These are phyloP conservation scores for Phytophthora boehmeriae DNA, from an alignment of 352 stramenopile genomes.

Conservation along the genomic window DNA sequence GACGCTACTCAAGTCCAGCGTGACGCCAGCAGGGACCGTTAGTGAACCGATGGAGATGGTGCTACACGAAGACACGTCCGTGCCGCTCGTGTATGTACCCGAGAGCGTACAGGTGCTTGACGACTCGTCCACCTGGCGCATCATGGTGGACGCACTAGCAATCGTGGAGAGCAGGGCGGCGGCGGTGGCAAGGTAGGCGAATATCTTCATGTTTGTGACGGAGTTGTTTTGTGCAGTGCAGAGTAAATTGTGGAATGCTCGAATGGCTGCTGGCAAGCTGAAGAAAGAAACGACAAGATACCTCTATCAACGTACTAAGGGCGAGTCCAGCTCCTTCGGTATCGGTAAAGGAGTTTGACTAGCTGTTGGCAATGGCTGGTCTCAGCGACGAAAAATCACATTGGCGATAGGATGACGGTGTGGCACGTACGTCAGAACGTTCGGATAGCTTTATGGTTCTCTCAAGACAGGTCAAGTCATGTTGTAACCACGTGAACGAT, in stretches of 20 bases:
- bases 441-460: too few species aligned
- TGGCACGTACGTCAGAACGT: too few species aligned
- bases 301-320: too few species aligned
- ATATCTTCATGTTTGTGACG: constrained; percentile 26
- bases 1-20: constrained; percentile 35
- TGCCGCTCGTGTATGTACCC: constrained; percentile 29
- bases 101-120: constrained; percentile 26
- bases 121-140: constrained; percentile 21
- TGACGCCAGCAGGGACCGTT: constrained; percentile 20
- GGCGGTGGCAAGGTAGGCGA: not conserved
- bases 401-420: too few species aligned
- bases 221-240: constrained; percentile 6
- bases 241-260: constrained; percentile 27
- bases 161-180: constrained; percentile 3
- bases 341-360: too few species aligned
- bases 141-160: constrained; percentile 21
- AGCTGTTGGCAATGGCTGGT: too few species aligned
- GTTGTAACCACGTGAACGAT: too few species aligned
- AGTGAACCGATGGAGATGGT: constrained; percentile 20
- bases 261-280: not conserved
- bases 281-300: too few species aligned
- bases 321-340: too few species aligned
- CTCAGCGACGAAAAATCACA: too few species aligned
- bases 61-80: constrained; percentile 23
- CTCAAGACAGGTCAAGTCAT: too few species aligned